Conservation (phyloP, 2,329 filamentous ascomycete genomes). For the Neophaeococcomyces mojaviensis region DNA sequence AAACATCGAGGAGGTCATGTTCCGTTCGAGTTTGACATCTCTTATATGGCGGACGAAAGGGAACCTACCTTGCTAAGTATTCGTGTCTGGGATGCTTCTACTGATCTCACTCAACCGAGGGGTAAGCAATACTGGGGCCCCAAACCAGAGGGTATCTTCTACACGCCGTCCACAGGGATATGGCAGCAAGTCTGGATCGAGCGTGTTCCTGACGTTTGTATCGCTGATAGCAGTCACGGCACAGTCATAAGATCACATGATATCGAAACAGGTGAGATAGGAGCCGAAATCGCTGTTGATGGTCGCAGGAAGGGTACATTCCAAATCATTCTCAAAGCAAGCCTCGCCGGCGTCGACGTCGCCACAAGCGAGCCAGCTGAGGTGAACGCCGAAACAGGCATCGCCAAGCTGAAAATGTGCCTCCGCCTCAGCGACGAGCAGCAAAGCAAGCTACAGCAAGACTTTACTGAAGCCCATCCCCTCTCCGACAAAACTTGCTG, state of each 20-base stretch:
- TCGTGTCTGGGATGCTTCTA: constrained; percentile 30
- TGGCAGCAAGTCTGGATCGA: constrained; percentile 70
- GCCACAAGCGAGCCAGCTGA: constrained; percentile 40
- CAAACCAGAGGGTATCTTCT: constrained; percentile 57
- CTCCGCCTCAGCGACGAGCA: constrained; percentile 2
- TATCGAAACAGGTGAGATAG: constrained; percentile 47
- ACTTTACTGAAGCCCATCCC: constrained; percentile 48
- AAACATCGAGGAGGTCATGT: constrained; percentile 56
- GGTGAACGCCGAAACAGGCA: constrained; percentile 32
- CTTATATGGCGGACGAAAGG: constrained; percentile 31
- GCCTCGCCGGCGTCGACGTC: constrained; percentile 43
- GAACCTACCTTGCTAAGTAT: constrained; percentile 27
- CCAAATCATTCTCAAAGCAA: constrained; percentile 46
- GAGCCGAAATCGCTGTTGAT: constrained; percentile 44
- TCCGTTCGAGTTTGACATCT: constrained; percentile 54
- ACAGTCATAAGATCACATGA: constrained; percentile 54
- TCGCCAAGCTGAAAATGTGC: neutral
- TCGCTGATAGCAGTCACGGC: constrained; percentile 53
- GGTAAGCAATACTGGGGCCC: constrained; percentile 63
- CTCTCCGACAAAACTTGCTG: constrained; percentile 46
- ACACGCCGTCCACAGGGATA: constrained; percentile 64
- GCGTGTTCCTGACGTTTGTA: constrained; percentile 49
- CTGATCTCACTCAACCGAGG: constrained; percentile 56
- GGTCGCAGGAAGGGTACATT: constrained; percentile 28
- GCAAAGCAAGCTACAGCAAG: constrained; percentile 23